Evolutionary conservation across 192 early-diverging fungal species (phyloP), one percentile per base, ranked within the genome.

Genomic region (Umbelopsis vinacea): DNA sequence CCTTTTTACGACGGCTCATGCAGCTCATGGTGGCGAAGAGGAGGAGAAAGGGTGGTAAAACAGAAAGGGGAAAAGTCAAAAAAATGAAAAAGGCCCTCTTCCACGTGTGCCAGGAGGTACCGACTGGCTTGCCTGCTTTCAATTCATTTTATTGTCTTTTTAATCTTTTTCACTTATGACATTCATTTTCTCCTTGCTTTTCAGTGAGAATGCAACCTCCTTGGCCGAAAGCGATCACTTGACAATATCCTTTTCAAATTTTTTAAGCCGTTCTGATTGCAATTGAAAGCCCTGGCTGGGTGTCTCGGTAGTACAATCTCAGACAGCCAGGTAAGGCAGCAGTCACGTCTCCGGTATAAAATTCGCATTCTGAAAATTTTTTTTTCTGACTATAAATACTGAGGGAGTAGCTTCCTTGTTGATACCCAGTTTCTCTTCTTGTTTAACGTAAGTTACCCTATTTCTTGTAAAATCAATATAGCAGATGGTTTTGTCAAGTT

Each of bases 11-110:
- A 63, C 57, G 57, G 33, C 57, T 63, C 57, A 63, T 63, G 7
- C 57, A 63, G 35, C 57, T 63, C 57, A 63, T 63, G 57, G 57
- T 63, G 57, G 57, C 57, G 48, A 50, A 8, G 48, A 50, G 48
- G 48, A 8, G 48, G 48, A 21, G 19, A 21, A 15, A 33, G 54
- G 17, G 24, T 57, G 14, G 24, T 15, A 33, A 63, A 63, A 35
- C 22, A 24, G 26, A 35, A 63, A 63, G n/a, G 17, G 33, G 33
- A 6, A 38, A 63, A 63, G 57, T 63, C 14, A 17, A 63, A 1
- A 6, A 35, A 63, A 35, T 63, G 57, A 63, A 63, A 63, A 63
- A 63, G 57, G 57, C 19, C 29, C 26, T 35, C 5, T 17, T 63
- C 57, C 57, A 63, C 57, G 57, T 63, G 57, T 63, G 33, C 24